Base-by-base conservation (phyloP, 768 basidiomycete species). In the Wakefieldia striispora region DNA sequence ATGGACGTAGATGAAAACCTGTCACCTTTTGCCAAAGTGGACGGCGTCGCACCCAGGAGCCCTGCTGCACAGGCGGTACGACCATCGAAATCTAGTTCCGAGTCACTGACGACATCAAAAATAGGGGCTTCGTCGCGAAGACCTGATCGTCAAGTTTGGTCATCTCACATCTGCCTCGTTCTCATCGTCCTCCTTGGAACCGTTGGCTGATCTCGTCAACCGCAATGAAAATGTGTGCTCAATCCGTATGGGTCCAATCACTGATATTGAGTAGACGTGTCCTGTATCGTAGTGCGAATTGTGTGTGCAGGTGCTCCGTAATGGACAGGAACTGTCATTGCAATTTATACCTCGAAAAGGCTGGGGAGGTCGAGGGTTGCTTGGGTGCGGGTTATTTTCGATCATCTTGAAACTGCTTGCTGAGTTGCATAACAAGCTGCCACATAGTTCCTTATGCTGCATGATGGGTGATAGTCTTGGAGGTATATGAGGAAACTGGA, bases 351-450 rank as follows among this genome's bases (percentile, higher is more conserved):
- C 91, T 6, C 68, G 81, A 43, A 80, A 75, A 49, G 84, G 84
- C 7, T 97, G 93, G 93, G 91, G 91, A 53, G 93, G 93, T 10
- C 75, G 90, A 50, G 93, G 93, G 9, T 74, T 86, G 65, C 71
- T 97, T 37, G 93, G 93, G 86, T 91, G 54, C 59, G 82, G 35
- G 3, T 26, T 16, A 19, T 38, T n/a, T 39, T 42, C 48, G 20
- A 29, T 35, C 37, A 19, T 37, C 8, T 3, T 40, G 40, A 34
- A 33, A 41, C 47, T 10, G 27, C 29, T 41, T 51, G 56, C 50
- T 38, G 27, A 50, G 23, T 40, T 21, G 24, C 19, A 17, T 49
- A 33, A 9, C 16, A 49, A 85, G 83, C 34, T 86, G 84, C 56
- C 83, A 84, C 60, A 81, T 86, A 37, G 72, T 84, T 19, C 82